Evolutionary conservation across 441 rosid species (phyloP).

Genomic region (Codiaeum variegatum): DNA sequence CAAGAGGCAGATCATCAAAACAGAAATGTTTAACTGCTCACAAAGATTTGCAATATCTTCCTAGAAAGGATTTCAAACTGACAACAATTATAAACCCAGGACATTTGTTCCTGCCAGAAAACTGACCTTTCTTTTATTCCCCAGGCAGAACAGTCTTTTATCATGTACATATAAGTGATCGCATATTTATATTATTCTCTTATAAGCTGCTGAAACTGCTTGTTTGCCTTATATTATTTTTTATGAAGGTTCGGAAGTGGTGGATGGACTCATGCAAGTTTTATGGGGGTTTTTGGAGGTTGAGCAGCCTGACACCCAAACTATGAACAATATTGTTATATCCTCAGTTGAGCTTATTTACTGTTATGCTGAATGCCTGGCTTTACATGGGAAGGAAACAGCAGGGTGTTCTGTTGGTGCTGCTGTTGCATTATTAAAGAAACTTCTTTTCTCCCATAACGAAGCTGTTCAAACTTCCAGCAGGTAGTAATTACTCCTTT

Average conservation of each 20-base stretch:
- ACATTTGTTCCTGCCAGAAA: neutral
- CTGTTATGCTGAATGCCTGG: conserved; percentile 97
- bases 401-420: conserved; percentile 75
- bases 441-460: conserved; percentile 74
- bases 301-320: conserved; percentile 93
- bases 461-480: conserved; percentile 97
- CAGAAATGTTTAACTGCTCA: neutral
- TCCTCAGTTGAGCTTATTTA: conserved; percentile 94
- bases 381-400: conserved; percentile 73
- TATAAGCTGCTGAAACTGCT: conserved; percentile 15
- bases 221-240: conserved; percentile 13
- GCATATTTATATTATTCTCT: neutral
- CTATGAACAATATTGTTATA: conserved; percentile 91
- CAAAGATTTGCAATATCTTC: neutral
- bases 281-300: conserved; percentile 98
- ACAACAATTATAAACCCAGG: neutral
- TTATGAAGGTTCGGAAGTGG: conserved; percentile 76
- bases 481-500: conserved; percentile 52
- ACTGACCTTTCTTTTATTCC: neutral
- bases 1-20: neutral
- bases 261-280: conserved; percentile 95
- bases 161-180: neutral
- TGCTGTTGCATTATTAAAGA: conserved; percentile 82
- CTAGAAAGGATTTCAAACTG: neutral
- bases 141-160: neutral